Conservation (phyloP, 2,329 filamentous ascomycete genomes). For the Thelonectria discophora region DNA sequence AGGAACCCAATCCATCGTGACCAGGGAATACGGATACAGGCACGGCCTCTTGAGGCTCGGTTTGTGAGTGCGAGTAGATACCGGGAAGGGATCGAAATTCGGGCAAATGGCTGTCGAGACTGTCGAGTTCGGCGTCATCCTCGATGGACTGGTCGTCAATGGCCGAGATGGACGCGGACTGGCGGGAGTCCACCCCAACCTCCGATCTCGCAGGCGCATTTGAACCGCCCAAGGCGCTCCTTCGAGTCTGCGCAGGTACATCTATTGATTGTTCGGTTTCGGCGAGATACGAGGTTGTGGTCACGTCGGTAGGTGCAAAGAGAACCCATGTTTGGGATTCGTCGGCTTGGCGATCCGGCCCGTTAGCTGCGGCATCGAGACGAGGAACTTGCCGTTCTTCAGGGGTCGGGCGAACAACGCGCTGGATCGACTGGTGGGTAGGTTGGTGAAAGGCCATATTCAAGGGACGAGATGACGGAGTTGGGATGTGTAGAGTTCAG, state of each 20-base stretch:
- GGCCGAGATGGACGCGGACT: slow-evolving; percentile 51
- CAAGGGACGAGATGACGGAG: slow-evolving; percentile 15
- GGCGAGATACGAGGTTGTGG: slow-evolving; percentile 73
- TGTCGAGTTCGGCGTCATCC: slow-evolving; percentile 86
- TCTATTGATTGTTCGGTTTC: slow-evolving; percentile 72
- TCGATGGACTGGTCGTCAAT: slow-evolving; percentile 55
- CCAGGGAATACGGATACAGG: slow-evolving; percentile 88
- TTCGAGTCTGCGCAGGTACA: slow-evolving; percentile 73
- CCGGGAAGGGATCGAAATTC: slow-evolving; percentile 77
- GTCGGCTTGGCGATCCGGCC: slow-evolving; percentile 57
- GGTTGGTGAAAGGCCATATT: slow-evolving; percentile 70
- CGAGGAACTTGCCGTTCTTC: slow-evolving; percentile 49
- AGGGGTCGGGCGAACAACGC: slow-evolving; percentile 54
- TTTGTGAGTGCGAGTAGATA: slow-evolving; percentile 36
- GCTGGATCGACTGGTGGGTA: slow-evolving; percentile 61
- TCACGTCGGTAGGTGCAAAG: slow-evolving; percentile 79
- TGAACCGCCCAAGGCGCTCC: slow-evolving; percentile 84
- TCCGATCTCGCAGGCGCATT: slow-evolving; percentile 72
- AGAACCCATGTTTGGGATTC: slow-evolving; percentile 95
- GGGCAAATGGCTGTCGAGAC: slow-evolving; percentile 88
- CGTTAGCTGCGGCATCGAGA: slow-evolving; percentile 39
- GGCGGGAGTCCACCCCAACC: slow-evolving; percentile 55
- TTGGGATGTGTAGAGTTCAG: slow-evolving; percentile 12
- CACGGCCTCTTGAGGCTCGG: slow-evolving; percentile 56
- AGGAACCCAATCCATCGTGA: slow-evolving; percentile 92